These are phyloP conservation scores for Solanum hybrid DNA, from an alignment of 305 asterid species.

Conservation along the genomic window DNA sequence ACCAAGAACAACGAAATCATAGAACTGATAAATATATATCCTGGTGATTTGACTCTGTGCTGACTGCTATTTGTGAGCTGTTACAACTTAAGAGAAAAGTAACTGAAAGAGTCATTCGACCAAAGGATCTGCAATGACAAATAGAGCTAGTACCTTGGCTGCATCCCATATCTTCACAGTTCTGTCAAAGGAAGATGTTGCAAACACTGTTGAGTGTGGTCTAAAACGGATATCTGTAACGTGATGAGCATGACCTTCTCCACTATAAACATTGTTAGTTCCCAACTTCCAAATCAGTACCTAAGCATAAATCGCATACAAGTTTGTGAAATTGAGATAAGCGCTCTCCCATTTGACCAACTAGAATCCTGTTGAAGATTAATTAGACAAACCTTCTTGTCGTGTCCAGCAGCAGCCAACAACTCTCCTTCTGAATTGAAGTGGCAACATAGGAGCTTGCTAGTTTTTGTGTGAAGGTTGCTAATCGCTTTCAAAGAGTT, in stretches of 20 bases:
- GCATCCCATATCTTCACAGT: slow-evolving; percentile 40
- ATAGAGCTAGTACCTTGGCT: slow-evolving; percentile 19
- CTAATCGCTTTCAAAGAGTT: slow-evolving; percentile 7
- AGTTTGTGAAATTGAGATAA: background rate
- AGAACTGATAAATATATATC: background rate
- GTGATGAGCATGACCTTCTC: slow-evolving; percentile 21
- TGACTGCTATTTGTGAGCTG: background rate
- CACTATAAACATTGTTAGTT: background rate
- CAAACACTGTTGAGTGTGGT: slow-evolving; percentile 28
- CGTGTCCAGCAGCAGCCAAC: background rate
- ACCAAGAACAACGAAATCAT: background rate
- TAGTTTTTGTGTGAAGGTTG: background rate
- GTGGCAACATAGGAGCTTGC: slow-evolving; percentile 1
- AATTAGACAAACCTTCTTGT: background rate
- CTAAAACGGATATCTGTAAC: slow-evolving; percentile 37
- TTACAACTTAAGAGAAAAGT: background rate
- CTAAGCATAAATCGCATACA: slow-evolving; percentile 10
- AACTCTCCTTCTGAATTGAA: background rate
- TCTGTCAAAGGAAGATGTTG: slow-evolving; percentile 43
- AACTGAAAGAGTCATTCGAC: background rate
- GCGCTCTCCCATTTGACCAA: background rate
- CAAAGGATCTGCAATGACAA: background rate
- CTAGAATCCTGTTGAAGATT: background rate
- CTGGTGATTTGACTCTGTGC: background rate
- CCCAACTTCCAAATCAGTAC: slow-evolving; percentile 29